Evolutionary conservation across 2,329 filamentous ascomycete genomes (phyloP), one percentile per base, ranked within the genome.

Genomic region (Didymella keratinophila): DNA sequence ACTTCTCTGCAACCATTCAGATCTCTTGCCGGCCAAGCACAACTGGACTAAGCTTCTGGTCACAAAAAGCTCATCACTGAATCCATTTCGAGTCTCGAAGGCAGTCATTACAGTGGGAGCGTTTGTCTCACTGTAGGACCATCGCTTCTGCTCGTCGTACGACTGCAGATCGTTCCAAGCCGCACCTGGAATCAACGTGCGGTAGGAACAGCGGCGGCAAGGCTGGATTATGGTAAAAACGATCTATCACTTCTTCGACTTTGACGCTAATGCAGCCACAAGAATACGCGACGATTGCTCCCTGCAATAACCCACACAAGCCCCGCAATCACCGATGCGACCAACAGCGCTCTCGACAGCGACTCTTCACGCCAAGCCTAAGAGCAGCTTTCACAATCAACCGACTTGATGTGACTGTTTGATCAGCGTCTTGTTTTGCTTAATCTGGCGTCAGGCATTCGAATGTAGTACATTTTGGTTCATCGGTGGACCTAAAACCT

Each of bases 201-300:
- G n/a, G 50, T 30, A 39, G 12, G 27, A 7, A n/a, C 21, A 45
- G 30, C 11, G 27, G 25, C 43, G 30, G 34, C 45, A 52, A 58
- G 56, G 56, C 56, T 58, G 44, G 18, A 45, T 30, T 25, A 28
- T 43, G 32, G 27, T 46, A n/a, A 39, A 58, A 28, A 30, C 32
- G 45, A 58, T 54, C 41, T 46, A 49, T 58, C 56, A 53, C 32
- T 43, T 58, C 27, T 21, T 51, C 39, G 37, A 28, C 11, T 8
- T 28, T 28, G 27, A 43, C 56, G 50, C 56, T 58, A 58, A 54
- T 51, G 56, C 56, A 54, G 56, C 56, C 45, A 51, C 56, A 25
- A 48, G 44, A 28, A 39, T 58, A 54, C 45, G 45, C 50, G 50
- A 58, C 45, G 16, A 30, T 18, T 39, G n/a, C 25, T 53, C 56